Evolutionary conservation across 139 green algal genomes (phyloP), one percentile per base, ranked within the genome.

Genomic region (Raphidocelis subcapitata): DNA sequence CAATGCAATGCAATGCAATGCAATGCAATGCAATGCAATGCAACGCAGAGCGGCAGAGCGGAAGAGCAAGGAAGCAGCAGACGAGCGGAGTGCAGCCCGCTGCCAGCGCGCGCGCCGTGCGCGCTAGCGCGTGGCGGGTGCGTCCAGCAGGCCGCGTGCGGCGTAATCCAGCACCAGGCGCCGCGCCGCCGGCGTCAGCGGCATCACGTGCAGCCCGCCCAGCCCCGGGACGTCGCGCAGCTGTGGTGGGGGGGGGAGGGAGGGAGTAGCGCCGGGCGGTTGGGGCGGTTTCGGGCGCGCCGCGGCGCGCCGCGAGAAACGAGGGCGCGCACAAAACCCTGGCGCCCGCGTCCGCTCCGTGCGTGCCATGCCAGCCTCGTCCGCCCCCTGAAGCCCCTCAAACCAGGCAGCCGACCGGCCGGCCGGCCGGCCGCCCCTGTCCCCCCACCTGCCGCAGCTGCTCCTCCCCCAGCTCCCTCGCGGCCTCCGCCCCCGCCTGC

Each of bases 181-280:
- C 28, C 85, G 81, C 28, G 67, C 79, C 1, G 44, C 36, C 51
- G 76, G 76, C 24, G 84, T 92, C 41, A 94, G 76, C 31, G 89
- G 86, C 89, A 94, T 94, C 26, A 93, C 64, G 62, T 94, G 89
- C 59, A 94, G 66, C 0, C 89, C 89, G 0, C 62, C 57, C 29
- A 91, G 77, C 23, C 86, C 86, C 24, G 83, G 74, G 15, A 79
- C 60, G 5, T 37, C 44, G 59, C 88, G 71, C 8, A 82, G 69
- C 84, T 86, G 33, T 67, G 62, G 41, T 49, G 8, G 41, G 12
- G 41, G 41, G 41, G 12, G 41, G 12, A 49, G 41, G 41, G 41
- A 12, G 41, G 8, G 41, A 12, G 41, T 12, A 49, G 8, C 8
- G 41, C 41, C 8, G 8, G 8, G 41, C 8, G 8, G 41, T 49